Evolutionary conservation across 345 rosid species (phyloP).

Genomic region (Salix viminalis): DNA sequence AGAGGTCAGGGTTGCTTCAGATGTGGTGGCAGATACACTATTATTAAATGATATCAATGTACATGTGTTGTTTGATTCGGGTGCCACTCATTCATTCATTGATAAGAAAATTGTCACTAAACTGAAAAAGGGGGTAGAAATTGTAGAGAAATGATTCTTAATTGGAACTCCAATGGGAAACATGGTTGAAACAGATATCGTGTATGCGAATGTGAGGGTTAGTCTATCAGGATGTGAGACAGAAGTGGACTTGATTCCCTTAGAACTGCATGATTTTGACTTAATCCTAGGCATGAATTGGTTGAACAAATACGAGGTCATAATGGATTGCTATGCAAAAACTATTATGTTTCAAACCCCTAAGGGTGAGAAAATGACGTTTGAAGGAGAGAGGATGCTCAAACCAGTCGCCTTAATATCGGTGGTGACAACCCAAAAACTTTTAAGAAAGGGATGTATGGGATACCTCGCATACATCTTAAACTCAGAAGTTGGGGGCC

Average conservation of each 20-base stretch:
- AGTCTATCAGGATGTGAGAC: background rate
- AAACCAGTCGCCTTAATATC: background rate
- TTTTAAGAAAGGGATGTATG: no score
- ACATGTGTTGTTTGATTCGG: no score
- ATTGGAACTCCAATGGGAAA: background rate
- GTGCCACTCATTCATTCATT: background rate
- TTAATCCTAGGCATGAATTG: no score
- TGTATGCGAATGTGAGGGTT: background rate
- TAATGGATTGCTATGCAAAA: background rate
- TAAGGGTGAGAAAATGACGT: background rate
- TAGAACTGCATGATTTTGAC: background rate
- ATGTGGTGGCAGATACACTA: no score
- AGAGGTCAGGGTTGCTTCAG: no score
- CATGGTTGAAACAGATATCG: background rate
- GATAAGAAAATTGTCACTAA: background rate
- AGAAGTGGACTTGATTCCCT: background rate
- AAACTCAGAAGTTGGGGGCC: background rate
- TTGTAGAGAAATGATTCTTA: no score
- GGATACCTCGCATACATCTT: no score
- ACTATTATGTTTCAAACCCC: background rate
- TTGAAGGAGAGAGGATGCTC: background rate
- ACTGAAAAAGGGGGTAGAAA: background rate
- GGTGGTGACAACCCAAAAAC: no score
- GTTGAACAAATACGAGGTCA: no score
- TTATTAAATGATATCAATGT: no score